Base-by-base conservation (phyloP, 345 rosid genomes). In the Kandelia obovata region DNA sequence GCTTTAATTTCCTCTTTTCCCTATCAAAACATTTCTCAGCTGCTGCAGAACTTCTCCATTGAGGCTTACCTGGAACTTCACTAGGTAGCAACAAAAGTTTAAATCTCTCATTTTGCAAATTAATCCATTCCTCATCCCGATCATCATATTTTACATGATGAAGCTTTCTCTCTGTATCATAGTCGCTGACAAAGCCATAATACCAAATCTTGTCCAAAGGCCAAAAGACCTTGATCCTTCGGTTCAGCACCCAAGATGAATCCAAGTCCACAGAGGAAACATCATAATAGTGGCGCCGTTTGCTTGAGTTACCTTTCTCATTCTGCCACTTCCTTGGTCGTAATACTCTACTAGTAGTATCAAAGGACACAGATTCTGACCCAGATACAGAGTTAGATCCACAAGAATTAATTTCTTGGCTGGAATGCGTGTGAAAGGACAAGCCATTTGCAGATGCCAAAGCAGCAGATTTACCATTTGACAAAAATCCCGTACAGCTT, bases 81-180 rank as follows among this genome's bases (percentile, higher is more conserved):
- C 86, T 60, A 49, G 96, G 93, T 53, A 91, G 85, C 70, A 94
- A 81, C 79, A 94, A 74, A 58, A 94, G 86, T 77, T 94, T 94
- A 73, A 91, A 88, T 80, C 91, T 84, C 83, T 94, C 98, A 77
- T 78, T 86, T 63, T 82, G 84, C 68, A 94, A 85, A 73, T 84
- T 73, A 47, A 94, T 87, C 98, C 98, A 94, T 78, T 94, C 97
- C 77, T 94, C 96, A 79, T 94, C 98, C 7, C 96, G 95, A 73
- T 94, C 98, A 79, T 94, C 97, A 85, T 94, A 94, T 73, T 88
- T 91, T 57, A 91, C 82, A 77, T 94, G 98, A 79, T 94, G 97
- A 79, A 84, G 89, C 71, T 83, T 89, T 79, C 75, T 88, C 65
- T 82, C 90, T 53, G 75, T 73, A 75, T 94, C 89, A 67, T 89